Evolutionary conservation across 257 asterid species (phyloP), one percentile per base, ranked within the genome.

Genomic region (Scutellaria baicalensis): DNA sequence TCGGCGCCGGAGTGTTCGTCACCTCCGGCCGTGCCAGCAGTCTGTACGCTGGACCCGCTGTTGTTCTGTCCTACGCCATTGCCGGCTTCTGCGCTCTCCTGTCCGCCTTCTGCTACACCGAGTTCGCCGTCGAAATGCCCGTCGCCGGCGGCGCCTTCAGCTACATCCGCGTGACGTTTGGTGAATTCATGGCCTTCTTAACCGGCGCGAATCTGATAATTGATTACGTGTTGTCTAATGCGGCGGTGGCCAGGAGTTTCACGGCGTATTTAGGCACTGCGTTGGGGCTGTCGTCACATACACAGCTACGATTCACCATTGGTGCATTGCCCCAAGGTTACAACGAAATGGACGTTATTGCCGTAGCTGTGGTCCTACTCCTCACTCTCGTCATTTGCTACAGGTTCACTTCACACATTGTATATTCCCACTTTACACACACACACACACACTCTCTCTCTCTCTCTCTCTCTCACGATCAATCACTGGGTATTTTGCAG

Each of bases 101-200:
- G 60, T 93, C 98, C 11, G 96, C 98, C 10, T 89, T 93, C 80
- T 93, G 98, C 76, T 93, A 93, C 83, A 91, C 97, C 17, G 98
- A 93, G 73, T 93, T 93, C 72, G 96, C 98, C 74, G 98, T 93
- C 14, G 95, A 91, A 73, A 84, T 93, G 94, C 98, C 98, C 43
- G 95, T 93, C 47, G 96, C 98, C 57, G 98, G 98, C 69, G 98
- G 98, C 56, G 96, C 98, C 61, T 93, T 93, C 75, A 91, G 96
- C 70, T 93, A 93, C 82, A 87, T 93, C 64, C 96, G 97, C 11
- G 87, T 86, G 36, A 93, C 97, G 43, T 91, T 93, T 21, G 98
- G 98, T 63, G 98, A 93, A 68, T 93, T 93, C 73, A 59, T 84
- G 52, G 98, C 98, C 0, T 93, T 91, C 56, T 27, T 93, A 36